Conservation (phyloP, 805 yeast genomes). For the Ogataea ramenticola region DNA sequence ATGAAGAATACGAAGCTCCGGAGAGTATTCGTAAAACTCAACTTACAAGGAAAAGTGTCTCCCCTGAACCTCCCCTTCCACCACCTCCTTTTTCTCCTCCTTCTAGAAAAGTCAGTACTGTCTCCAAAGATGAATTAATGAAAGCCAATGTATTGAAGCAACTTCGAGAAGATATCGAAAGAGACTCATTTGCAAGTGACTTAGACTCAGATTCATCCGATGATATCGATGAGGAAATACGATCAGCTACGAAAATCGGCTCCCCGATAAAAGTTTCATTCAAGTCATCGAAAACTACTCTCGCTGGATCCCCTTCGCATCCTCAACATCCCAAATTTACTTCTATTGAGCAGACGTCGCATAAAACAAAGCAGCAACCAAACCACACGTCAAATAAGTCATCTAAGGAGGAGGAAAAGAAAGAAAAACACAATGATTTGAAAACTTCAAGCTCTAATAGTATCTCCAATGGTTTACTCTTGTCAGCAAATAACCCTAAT, state of each 20-base stretch:
- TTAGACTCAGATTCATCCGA: conserved; percentile 9
- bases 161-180: background rate
- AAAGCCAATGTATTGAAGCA: background rate
- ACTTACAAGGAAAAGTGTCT: conserved; percentile 9
- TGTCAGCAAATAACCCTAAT: too few species aligned
- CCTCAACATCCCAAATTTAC: background rate
- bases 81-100: too few species aligned
- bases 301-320: background rate
- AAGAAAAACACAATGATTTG: too few species aligned
- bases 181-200: conserved; percentile 10
- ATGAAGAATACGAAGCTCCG: conserved; percentile 35
- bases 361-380: conserved; percentile 1
- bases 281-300: conserved; percentile 5
- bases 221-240: conserved; percentile 24
- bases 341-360: background rate
- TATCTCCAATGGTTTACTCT: too few species aligned
- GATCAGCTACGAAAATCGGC: conserved; percentile 21
- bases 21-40: conserved; percentile 7
- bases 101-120: conserved; percentile 2
- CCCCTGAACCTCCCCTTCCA: too few species aligned
- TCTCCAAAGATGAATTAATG: too few species aligned
- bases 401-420: background rate
- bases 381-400: too few species aligned
- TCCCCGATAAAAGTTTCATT: conserved; percentile 19
- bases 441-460: too few species aligned